Conservation (phyloP, 139 green algal genomes). For the Haematococcus lacustris region DNA sequence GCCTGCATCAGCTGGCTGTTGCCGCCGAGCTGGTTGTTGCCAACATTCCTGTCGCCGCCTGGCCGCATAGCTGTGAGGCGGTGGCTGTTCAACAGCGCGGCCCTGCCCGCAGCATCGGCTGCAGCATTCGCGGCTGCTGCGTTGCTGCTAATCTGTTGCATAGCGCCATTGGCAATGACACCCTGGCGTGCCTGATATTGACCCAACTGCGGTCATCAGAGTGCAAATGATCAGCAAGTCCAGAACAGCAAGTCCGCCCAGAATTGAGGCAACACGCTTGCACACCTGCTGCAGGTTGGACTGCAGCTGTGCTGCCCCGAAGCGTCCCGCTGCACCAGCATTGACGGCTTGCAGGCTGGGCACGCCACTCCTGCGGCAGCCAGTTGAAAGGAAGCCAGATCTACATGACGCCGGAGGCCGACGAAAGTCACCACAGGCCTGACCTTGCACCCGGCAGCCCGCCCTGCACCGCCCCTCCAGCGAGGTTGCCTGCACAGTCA, state of each 20-base stretch:
- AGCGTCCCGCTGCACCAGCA: not conserved
- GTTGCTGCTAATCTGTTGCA: not conserved
- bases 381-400: not conserved
- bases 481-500: not conserved
- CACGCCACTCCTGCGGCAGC: not conserved
- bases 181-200: not conserved
- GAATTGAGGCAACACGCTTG: not conserved
- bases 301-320: not conserved
- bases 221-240: no score
- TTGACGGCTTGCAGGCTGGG: not conserved
- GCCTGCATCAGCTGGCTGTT: not conserved
- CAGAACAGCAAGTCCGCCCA: not conserved
- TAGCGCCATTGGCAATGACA: not conserved
- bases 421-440: not conserved
- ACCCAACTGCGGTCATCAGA: not conserved
- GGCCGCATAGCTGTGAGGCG: not conserved
- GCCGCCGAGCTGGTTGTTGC: not conserved
- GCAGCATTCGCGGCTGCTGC: not conserved
- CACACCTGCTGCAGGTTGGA: not conserved
- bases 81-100: not conserved
- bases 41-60: not conserved
- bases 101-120: not conserved
- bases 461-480: not conserved
- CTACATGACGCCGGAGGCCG: not conserved
- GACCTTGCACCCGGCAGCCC: not conserved